These are phyloP conservation scores for Talaromyces amestolkiae DNA, from an alignment of 2,329 filamentous ascomycete genomes.

Conservation along the genomic window DNA sequence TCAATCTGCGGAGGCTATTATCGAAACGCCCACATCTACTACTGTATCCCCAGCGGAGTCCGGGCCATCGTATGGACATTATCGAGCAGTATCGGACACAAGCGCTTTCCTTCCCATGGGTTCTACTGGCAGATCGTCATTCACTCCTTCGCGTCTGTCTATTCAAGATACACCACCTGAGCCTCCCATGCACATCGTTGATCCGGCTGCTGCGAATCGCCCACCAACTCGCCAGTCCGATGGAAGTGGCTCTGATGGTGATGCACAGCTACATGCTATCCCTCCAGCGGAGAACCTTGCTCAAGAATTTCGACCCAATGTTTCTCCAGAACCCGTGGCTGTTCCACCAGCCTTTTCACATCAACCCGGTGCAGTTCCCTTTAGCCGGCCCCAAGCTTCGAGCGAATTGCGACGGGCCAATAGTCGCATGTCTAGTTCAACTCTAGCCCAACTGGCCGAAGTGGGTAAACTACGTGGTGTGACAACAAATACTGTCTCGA, in stretches of 20 bases:
- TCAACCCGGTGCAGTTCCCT: constrained; percentile 66
- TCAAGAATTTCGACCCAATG: constrained; percentile 46
- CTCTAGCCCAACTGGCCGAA: constrained; percentile 74
- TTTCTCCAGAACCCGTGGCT: constrained; percentile 72
- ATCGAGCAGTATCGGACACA: constrained; percentile 35
- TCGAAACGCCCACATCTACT: constrained; percentile 23
- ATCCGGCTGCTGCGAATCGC: constrained; percentile 16
- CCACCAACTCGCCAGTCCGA: constrained; percentile 28
- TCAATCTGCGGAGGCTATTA: constrained; percentile 37
- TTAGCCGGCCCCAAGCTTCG: constrained; percentile 68
- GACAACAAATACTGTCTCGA: constrained; percentile 3
- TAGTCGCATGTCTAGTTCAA: constrained; percentile 77
- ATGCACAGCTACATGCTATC: constrained; percentile 26
- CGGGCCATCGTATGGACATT: constrained; percentile 24
- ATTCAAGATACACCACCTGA: constrained; percentile 33
- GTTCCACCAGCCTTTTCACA: constrained; percentile 78
- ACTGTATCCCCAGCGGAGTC: constrained; percentile 11
- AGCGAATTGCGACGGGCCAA: constrained; percentile 77
- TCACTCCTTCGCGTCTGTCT: constrained; percentile 21
- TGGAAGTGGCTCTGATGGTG: constrained; percentile 44
- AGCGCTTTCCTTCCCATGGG: constrained; percentile 24
- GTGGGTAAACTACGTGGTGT: constrained; percentile 56
- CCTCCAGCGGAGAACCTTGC: constrained; percentile 30
- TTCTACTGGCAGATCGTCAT: constrained; percentile 6
- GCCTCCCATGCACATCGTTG: constrained; percentile 32